These are phyloP conservation scores for Amaranthus cruentus DNA, from an alignment of 148 eudicot species.

Conservation along the genomic window DNA sequence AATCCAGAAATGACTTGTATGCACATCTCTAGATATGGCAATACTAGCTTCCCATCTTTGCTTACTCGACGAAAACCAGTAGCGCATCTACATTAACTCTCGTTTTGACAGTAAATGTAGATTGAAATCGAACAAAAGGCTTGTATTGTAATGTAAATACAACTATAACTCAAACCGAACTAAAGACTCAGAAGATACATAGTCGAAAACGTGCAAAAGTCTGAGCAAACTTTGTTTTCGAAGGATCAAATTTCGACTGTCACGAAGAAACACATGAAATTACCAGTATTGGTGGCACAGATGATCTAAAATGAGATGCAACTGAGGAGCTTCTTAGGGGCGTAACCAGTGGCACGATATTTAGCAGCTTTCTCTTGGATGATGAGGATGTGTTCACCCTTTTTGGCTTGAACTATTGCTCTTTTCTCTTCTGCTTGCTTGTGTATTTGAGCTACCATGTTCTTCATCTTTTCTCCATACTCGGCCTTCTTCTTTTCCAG, in stretches of 20 bases:
- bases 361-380: constrained; percentile 38
- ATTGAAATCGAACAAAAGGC: too few relatives aligned
- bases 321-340: constrained; percentile 34
- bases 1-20: too few relatives aligned
- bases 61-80: too few relatives aligned
- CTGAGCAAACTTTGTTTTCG: too few relatives aligned
- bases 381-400: constrained; percentile 33
- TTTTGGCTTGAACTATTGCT: constrained; percentile 57
- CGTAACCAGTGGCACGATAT: constrained; percentile 31
- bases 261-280: not conserved
- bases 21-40: too few relatives aligned
- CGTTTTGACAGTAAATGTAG: too few relatives aligned
- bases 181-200: too few relatives aligned
- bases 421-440: constrained; percentile 47
- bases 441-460: constrained; percentile 58
- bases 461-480: constrained; percentile 58
- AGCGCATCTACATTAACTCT: too few relatives aligned
- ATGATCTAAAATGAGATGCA: constrained; percentile 30
- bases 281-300: not conserved
- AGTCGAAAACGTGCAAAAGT: too few relatives aligned
- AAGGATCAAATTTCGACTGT: not conserved
- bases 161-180: too few relatives aligned
- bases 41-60: too few relatives aligned
- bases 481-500: constrained; percentile 75
- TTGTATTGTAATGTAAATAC: too few relatives aligned